A percentile compares a stretch with the other conserved stretches of the same genome.
Evolutionary conservation across 176 grass and related monocot species (phyloP).

Genomic region (Oryza longistaminata): DNA sequence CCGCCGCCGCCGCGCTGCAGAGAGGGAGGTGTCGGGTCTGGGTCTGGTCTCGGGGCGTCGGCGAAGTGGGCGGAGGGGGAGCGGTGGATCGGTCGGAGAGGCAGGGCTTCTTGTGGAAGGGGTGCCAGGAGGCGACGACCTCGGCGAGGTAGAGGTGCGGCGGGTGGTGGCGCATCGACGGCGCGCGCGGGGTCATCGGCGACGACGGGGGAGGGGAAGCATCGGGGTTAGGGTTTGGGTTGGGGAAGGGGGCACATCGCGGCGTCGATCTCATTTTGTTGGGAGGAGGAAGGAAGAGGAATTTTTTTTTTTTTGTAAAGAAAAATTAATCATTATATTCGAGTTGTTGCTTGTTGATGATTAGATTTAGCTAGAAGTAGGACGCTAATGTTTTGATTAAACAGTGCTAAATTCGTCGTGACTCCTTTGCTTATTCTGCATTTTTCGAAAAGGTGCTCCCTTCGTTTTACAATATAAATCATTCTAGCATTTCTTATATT

Average conservation of each 20-base stretch:
- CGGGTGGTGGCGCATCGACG: constrained; percentile 43
- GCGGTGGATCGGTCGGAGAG: constrained; percentile 69
- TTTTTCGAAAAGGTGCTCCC: no score
- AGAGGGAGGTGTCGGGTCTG: constrained; percentile 46
- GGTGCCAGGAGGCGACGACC: constrained; percentile 45
- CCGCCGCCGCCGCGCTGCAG: constrained; percentile 54
- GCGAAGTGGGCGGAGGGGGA: constrained; percentile 43
- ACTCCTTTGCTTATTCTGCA: no score
- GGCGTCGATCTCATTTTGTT: constrained; percentile 12
- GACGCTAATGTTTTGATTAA: no score
- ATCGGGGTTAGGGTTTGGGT: constrained; percentile 18
- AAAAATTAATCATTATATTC: not conserved
- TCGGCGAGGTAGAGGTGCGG: constrained; percentile 47
- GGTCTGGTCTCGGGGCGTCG: constrained; percentile 41
- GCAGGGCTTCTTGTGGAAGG: constrained; percentile 77
- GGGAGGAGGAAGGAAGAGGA: not conserved
- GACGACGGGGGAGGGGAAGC: not conserved
- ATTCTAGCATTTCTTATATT: no score
- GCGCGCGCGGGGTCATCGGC: constrained; percentile 44
- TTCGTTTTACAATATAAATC: no score
- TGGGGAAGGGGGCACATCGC: not conserved
- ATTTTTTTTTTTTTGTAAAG: not conserved
- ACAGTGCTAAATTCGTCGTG: no score
- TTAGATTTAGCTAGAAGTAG: no score
- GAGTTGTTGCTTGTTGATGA: no score